Evolutionary conservation across 225 moss, liverwort and hornwort genomes (phyloP).

Genomic region (Marchantia paleacea): DNA sequence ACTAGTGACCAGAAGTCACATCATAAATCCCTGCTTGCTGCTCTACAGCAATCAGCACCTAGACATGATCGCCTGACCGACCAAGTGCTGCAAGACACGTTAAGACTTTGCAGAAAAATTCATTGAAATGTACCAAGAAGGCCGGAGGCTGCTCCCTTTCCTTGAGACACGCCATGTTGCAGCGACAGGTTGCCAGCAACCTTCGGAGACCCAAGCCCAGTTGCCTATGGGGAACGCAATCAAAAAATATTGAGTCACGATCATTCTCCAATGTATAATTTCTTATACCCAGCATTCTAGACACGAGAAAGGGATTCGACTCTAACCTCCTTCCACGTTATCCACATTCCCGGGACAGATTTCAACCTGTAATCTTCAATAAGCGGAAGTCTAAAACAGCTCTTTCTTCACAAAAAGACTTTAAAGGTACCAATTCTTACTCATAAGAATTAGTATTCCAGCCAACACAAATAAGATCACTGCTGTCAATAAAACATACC

Average conservation of each 20-base stretch:
- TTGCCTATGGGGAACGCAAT: constrained; percentile 18
- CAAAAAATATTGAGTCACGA: not conserved
- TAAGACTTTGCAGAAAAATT: not conserved
- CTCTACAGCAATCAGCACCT: not conserved
- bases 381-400: not conserved
- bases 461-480: no score
- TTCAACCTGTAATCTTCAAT: no score
- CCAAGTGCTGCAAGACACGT: not conserved
- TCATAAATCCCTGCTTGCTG: no score
- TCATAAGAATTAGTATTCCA: no score
- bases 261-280: not conserved
- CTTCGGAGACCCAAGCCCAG: constrained; percentile 20
- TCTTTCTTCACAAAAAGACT: not conserved
- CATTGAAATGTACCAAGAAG: constrained; percentile 22
- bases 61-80: not conserved
- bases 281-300: not conserved
- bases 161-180: not conserved
- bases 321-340: not conserved
- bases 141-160: constrained; percentile 6
- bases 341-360: no score
- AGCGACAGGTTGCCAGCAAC: constrained; percentile 1
- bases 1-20: not conserved
- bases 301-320: not conserved
- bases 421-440: not conserved
- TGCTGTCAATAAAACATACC: constrained; percentile 35